phyloP scores from a whole-genome alignment of 192 early-diverging fungal genomes.

The Phycomyces nitens region DNA sequence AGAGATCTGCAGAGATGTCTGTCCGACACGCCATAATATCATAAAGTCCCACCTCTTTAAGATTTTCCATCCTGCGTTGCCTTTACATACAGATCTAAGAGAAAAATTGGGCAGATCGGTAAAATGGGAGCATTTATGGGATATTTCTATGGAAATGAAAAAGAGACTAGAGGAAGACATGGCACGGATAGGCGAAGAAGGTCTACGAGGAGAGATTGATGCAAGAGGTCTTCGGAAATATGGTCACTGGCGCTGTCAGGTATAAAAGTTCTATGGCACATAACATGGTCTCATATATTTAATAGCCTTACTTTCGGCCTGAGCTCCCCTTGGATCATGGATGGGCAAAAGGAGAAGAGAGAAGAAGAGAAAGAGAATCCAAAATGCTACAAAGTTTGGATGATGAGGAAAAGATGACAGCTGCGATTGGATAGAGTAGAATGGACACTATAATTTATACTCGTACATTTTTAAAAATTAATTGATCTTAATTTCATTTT shows the following conservation, averaged over 20 bases:
- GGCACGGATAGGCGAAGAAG: conserved; percentile 26
- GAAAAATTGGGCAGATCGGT: conserved; percentile 57
- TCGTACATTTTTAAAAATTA: no score
- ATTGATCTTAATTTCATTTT: no score
- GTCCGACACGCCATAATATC: conserved; percentile 53
- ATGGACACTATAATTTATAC: no score
- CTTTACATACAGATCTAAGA: conserved; percentile 78
- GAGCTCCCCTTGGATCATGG: not conserved
- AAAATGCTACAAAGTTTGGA: no score
- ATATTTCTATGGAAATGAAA: conserved; percentile 54
- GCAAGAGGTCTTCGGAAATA: conserved; percentile 43
- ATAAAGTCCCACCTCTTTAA: conserved; percentile 93
- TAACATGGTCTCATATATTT: not conserved
- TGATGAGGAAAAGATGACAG: no score
- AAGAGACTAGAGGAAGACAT: conserved; percentile 40
- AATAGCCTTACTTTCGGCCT: conserved; percentile 40
- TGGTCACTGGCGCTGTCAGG: conserved; percentile 57
- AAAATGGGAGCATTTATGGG: conserved; percentile 55
- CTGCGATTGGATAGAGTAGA: no score
- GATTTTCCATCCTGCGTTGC: conserved; percentile 75
- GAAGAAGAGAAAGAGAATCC: no score
- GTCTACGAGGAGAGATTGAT: conserved; percentile 34
- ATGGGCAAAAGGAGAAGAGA: not conserved
- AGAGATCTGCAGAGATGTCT: conserved; percentile 62
- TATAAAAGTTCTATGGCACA: not conserved